These are phyloP conservation scores for Auriscalpium microsporum DNA, from an alignment of 768 basidiomycete species.

Conservation along the genomic window DNA sequence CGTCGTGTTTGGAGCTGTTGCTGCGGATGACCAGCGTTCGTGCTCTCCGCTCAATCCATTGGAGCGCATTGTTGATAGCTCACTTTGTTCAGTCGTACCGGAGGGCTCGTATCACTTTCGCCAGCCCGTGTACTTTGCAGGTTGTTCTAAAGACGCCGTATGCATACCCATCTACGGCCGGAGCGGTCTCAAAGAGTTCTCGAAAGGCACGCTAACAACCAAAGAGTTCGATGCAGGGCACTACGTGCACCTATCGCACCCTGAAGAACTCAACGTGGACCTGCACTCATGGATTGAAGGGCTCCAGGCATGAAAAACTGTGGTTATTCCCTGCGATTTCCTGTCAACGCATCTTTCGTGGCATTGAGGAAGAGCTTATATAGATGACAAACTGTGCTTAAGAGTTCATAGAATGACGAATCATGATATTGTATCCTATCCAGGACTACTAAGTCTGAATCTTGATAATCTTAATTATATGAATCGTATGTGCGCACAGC, in stretches of 20 bases:
- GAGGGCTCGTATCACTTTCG: conserved; percentile 12
- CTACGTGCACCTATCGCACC: conserved; percentile 4
- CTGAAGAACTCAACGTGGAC: not conserved
- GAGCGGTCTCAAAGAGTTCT: not conserved
- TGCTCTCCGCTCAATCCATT: not conserved
- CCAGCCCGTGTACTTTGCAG: conserved; percentile 54
- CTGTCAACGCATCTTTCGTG: no score
- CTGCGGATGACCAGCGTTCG: conserved; percentile 23
- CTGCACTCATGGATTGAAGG: conserved; percentile 4
- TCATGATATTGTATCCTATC: no score
- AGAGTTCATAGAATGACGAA: no score
- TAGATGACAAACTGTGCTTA: no score
- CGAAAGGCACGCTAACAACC: not conserved
- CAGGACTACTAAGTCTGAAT: no score
- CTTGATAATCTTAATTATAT: no score
- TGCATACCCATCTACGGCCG: conserved; percentile 7
- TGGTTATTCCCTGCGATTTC: no score
- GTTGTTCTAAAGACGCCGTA: conserved; percentile 48
- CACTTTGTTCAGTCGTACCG: not conserved
- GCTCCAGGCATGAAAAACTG: not conserved
- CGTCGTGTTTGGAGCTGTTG: conserved; percentile 21
- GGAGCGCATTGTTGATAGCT: not conserved
- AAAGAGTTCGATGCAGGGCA: conserved; percentile 1
- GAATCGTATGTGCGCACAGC: no score
- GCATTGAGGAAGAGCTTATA: no score